phyloP scores from a whole-genome alignment of 768 basidiomycete species.

The Amanita jacksonii region DNA sequence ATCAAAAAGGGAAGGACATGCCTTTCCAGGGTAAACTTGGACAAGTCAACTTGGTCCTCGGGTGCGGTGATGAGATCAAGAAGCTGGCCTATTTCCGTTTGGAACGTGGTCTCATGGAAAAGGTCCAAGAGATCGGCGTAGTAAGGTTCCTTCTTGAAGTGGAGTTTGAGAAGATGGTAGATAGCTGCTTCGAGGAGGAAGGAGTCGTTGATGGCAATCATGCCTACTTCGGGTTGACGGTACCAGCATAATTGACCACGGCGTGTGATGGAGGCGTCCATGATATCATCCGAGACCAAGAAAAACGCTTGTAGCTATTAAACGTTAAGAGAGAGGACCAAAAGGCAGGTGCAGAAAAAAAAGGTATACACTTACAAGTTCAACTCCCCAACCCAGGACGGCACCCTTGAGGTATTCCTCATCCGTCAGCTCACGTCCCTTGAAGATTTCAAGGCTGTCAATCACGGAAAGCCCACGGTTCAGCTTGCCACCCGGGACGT shows the following conservation, averaged over 20 bases:
- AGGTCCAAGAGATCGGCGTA: constrained; percentile 88
- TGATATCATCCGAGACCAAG: constrained; percentile 95
- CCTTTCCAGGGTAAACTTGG: constrained; percentile 83
- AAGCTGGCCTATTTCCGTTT: constrained; percentile 95
- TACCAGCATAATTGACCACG: constrained; percentile 97
- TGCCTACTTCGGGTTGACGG: constrained; percentile 49
- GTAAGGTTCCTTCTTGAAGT: constrained; percentile 72
- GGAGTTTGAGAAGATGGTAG: constrained; percentile 79
- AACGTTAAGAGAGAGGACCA: constrained; percentile 2
- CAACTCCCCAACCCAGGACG: constrained; percentile 90
- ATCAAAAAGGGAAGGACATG: constrained; percentile 20
- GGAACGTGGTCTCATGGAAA: constrained; percentile 84
- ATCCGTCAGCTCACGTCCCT: constrained; percentile 60
- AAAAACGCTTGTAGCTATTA: constrained; percentile 91
- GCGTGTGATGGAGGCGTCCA: constrained; percentile 94
- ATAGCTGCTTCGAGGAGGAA: constrained; percentile 96
- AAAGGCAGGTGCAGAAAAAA: neutral
- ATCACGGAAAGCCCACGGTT: constrained; percentile 96
- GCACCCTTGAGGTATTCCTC: constrained; percentile 87
- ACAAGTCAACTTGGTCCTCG: constrained; percentile 80
- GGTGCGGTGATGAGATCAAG: constrained; percentile 95
- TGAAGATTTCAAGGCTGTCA: constrained; percentile 84
- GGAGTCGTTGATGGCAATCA: constrained; percentile 91
- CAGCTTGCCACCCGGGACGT: constrained; percentile 94
- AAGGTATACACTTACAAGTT: constrained; percentile 57